Percentiles rank a stretch among this genome's conserved stretches.
Conservation (phyloP, 495 filamentous ascomycete species). For the Aspergillus biplanus region DNA sequence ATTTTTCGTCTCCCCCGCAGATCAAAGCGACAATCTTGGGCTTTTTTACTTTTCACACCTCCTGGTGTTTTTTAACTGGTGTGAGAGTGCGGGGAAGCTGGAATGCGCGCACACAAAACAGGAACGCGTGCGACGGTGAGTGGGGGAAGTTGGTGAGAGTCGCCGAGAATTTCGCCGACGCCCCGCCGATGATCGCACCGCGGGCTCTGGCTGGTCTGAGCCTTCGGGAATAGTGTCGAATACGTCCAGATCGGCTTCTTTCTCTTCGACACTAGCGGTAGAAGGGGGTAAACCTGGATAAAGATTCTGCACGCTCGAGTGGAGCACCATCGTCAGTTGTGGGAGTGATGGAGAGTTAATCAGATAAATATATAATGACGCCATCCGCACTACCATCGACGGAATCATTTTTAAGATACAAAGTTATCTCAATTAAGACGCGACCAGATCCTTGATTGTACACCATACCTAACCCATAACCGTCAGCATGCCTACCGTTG, state of each 20-base stretch:
- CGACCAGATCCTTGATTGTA: too few relatives aligned
- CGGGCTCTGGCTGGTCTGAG: conserved; percentile 1
- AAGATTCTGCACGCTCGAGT: too few relatives aligned
- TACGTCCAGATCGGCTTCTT: neutral
- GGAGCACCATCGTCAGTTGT: too few relatives aligned
- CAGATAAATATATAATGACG: too few relatives aligned
- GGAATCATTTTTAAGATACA: too few relatives aligned
- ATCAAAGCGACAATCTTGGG: neutral
- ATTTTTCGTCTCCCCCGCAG: neutral
- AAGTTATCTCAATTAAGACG: neutral
- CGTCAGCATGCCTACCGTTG: conserved; percentile 24
- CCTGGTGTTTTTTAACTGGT: neutral
- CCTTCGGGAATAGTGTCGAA: neutral
- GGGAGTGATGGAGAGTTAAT: too few relatives aligned
- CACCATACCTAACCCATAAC: neutral
- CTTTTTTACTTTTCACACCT: neutral
- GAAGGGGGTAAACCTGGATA: too few relatives aligned
- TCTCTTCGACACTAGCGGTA: too few relatives aligned
- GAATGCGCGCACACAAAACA: neutral
- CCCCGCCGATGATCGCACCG: conserved; percentile 23
- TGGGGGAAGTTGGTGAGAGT: neutral
- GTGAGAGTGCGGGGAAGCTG: neutral
- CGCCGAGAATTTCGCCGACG: conserved; percentile 35
- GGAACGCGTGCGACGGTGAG: neutral
- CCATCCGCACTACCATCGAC: too few relatives aligned